Evolutionary conservation across 768 basidiomycete species (phyloP).

Genomic region (Russula dissimulans): DNA sequence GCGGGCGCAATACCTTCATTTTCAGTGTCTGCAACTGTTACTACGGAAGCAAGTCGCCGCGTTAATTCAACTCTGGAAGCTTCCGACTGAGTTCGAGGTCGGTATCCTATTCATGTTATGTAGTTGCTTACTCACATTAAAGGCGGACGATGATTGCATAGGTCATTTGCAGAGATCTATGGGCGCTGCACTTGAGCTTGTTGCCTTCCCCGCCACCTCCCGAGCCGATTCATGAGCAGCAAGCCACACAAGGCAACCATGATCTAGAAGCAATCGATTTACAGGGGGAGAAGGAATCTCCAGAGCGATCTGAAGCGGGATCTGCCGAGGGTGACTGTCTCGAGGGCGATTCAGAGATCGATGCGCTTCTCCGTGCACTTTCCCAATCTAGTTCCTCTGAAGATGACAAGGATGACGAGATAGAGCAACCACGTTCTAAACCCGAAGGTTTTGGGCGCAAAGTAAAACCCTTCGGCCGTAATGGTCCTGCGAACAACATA

Average conservation of each 20-base stretch:
- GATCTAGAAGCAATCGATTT: conserved; percentile 3
- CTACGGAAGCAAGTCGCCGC: conserved; percentile 65
- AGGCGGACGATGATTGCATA: conserved; percentile 24
- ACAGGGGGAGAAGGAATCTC: not conserved
- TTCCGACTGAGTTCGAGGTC: conserved; percentile 78
- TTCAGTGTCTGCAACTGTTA: conserved; percentile 76
- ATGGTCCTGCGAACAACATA: conserved; percentile 42
- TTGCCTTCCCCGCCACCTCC: conserved; percentile 50
- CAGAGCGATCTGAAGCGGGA: not conserved
- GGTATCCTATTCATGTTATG: conserved; percentile 15
- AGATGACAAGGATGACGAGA: conserved; percentile 22
- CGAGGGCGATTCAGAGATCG: conserved; percentile 31
- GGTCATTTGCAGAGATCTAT: conserved; percentile 72
- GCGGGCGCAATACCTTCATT: conserved; percentile 68
- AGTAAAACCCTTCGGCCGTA: conserved; percentile 23
- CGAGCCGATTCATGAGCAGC: conserved; percentile 47
- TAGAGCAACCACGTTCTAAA: conserved; percentile 1
- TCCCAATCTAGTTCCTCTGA: conserved; percentile 29
- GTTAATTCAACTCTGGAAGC: conserved; percentile 53
- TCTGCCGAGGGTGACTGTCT: conserved; percentile 29
- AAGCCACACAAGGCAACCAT: conserved; percentile 24
- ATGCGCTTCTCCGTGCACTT: conserved; percentile 32
- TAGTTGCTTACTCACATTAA: not conserved
- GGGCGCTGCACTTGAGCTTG: conserved; percentile 63
- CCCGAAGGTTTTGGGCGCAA: conserved; percentile 9